These are phyloP conservation scores for Pistacia atlantica DNA, from an alignment of 345 rosid genomes.

Conservation along the genomic window DNA sequence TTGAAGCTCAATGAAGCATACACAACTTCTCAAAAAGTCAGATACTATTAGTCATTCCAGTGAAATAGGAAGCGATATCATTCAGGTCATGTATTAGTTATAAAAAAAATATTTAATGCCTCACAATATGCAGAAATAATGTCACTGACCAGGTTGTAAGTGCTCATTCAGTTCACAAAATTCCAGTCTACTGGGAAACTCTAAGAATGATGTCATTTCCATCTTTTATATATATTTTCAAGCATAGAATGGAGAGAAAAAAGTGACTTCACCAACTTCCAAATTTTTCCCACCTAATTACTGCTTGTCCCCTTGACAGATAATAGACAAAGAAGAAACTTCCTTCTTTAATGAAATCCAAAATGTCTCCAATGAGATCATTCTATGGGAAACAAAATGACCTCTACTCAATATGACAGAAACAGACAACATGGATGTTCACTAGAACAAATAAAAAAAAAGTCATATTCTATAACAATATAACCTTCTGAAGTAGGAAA, in stretches of 20 bases:
- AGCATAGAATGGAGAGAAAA: background rate
- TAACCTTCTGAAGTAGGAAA: background rate
- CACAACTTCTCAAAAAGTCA: background rate
- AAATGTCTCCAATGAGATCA: background rate
- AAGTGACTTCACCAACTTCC: background rate
- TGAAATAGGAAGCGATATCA: no score
- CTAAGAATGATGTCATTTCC: background rate
- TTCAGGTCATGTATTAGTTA: background rate
- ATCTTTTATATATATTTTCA: slow-evolving; percentile 1
- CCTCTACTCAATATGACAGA: slow-evolving; percentile 3
- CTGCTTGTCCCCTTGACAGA: background rate
- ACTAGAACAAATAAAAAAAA: slow-evolving; percentile 1
- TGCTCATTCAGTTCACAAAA: background rate
- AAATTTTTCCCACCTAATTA: background rate
- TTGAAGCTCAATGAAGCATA: slow-evolving; percentile 16
- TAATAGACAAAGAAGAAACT: background rate
- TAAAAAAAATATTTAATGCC: background rate
- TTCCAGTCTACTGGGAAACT: background rate
- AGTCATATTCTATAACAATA: background rate
- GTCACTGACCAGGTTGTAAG: background rate
- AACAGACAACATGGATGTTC: slow-evolving; percentile 7
- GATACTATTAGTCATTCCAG: background rate
- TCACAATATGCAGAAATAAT: slow-evolving; percentile 4
- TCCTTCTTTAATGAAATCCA: background rate
- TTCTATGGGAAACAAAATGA: background rate